Conservation (phyloP, 1,139 yeast species). For the Spencermartinsiella ligniputridi region DNA sequence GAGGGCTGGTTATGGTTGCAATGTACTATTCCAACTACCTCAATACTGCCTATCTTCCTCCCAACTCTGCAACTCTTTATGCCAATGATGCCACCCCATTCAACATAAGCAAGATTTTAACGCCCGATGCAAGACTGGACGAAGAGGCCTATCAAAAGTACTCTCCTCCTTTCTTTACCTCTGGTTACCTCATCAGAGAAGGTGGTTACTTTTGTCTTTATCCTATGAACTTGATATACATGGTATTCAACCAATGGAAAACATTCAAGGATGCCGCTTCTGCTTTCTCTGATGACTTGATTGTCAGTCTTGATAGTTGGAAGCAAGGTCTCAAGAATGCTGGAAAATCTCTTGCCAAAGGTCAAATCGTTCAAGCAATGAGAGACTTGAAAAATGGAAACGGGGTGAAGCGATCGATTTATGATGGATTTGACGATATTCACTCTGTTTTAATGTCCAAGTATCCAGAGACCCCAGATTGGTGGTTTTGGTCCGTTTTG, state of each 20-base stretch:
- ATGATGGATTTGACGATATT: too few relatives aligned
- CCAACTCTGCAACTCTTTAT: slow-evolving; percentile 45
- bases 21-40: slow-evolving; percentile 49
- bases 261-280: slow-evolving; percentile 20
- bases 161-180: slow-evolving; percentile 55
- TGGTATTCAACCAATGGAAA: slow-evolving; percentile 24
- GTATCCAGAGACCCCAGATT: too few relatives aligned
- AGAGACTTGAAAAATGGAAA: too few relatives aligned
- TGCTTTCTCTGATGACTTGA: slow-evolving; percentile 11
- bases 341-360: neutral
- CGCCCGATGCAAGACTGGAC: slow-evolving; percentile 33
- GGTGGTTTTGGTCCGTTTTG: too few relatives aligned
- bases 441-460: too few relatives aligned
- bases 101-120: slow-evolving; percentile 40
- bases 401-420: too few relatives aligned
- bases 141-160: slow-evolving; percentile 30
- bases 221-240: slow-evolving; percentile 36
- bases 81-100: slow-evolving; percentile 46
- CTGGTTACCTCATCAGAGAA: slow-evolving; percentile 50
- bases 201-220: slow-evolving; percentile 57
- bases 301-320: neutral
- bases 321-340: neutral
- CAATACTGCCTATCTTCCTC: slow-evolving; percentile 50
- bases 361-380: neutral
- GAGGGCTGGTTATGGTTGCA: slow-evolving; percentile 36